A percentile compares a stretch with the other conserved stretches of the same genome.
Conservation (phyloP, 805 yeast genomes). For the Metschnikowia borealis region DNA sequence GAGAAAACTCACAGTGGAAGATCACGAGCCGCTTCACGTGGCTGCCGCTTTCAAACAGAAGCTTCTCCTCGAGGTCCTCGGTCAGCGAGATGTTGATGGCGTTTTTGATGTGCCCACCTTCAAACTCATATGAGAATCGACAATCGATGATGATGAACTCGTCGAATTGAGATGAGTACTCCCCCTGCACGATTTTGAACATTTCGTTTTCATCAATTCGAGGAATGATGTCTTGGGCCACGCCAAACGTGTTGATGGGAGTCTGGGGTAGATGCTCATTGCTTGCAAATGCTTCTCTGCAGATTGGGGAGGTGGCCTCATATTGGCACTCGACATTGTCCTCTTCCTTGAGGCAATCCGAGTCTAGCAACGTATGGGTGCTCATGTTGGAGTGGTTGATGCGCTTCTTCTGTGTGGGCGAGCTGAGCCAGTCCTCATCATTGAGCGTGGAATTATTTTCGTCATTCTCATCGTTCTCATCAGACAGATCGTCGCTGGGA, state of each 20-base stretch:
- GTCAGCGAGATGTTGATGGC: constrained; percentile 77
- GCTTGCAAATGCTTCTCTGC: constrained; percentile 14
- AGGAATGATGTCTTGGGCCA: constrained; percentile 58
- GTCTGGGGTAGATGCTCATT: constrained; percentile 31
- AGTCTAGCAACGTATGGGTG: constrained; percentile 2
- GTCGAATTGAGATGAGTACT: constrained; percentile 46
- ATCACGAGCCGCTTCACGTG: constrained; percentile 50
- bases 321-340: not conserved
- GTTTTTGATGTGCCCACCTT: constrained; percentile 87
- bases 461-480: constrained; percentile 12
- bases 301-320: not conserved
- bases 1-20: constrained; percentile 93
- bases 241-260: constrained; percentile 26
- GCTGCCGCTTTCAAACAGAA: constrained; percentile 30
- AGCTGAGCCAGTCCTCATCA: constrained; percentile 17
- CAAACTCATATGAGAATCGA: constrained; percentile 85
- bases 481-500: constrained; percentile 8
- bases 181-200: constrained; percentile 55
- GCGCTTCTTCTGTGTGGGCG: constrained; percentile 16
- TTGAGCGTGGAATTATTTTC: constrained; percentile 17
- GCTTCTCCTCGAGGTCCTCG: constrained; percentile 57
- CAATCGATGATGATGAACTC: constrained; percentile 72
- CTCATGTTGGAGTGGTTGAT: constrained; percentile 1
- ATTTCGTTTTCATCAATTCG: constrained; percentile 59
- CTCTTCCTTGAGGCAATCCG: not conserved